Base-by-base conservation (phyloP, 2,329 filamentous ascomycete species). In the Penicillium sp. region DNA sequence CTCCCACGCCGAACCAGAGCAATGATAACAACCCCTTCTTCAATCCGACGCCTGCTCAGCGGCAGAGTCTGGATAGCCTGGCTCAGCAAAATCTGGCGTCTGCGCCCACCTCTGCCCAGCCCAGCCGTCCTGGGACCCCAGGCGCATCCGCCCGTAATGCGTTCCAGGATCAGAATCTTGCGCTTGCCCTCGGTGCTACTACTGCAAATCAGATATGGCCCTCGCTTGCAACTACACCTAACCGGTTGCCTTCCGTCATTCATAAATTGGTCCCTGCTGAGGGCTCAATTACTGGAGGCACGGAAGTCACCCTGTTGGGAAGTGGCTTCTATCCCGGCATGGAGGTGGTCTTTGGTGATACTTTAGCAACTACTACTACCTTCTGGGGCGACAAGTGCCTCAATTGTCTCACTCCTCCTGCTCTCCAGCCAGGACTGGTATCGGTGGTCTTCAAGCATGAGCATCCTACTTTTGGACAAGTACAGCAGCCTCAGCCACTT, bases 271-370 rank as follows among this genome's bases (percentile, higher is more conserved):
- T 95, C 38, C 92, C 93, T 0, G 84, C 84, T 34, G 90, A 96
- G 74, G 92, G 92, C 0, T 90, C 92, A 6, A 90, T 88, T 59
- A 86, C 86, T 38, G 92, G 92, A 60, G 92, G 92, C 43, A 92
- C 91, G 54, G 92, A 97, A 73, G 91, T 96, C 3, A 94, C 91
- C 0, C 85, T 95, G 57, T 81, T 96, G 8, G 92, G 93, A 17
- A 90, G 88, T 64, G 87, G 88, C 14, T 96, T 96, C 73, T 88
- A 87, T 64, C 88, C 90, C 75, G 87, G 87, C 1, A 83, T 96
- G 62, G 90, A 93, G 63, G 90, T 96, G 56, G 90, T 92, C 76
- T 97, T 97, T 73, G 93, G 93, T 20, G 86, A 89, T 62, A 82
- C 80, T 15, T 78, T 84, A 49, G 86, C 87, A 17, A 86, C 89